Percentiles rank a stretch among this genome's conserved stretches.
These are phyloP conservation scores for Botrytis deweyae DNA, from an alignment of 2,329 filamentous ascomycete genomes.

Conservation along the genomic window DNA sequence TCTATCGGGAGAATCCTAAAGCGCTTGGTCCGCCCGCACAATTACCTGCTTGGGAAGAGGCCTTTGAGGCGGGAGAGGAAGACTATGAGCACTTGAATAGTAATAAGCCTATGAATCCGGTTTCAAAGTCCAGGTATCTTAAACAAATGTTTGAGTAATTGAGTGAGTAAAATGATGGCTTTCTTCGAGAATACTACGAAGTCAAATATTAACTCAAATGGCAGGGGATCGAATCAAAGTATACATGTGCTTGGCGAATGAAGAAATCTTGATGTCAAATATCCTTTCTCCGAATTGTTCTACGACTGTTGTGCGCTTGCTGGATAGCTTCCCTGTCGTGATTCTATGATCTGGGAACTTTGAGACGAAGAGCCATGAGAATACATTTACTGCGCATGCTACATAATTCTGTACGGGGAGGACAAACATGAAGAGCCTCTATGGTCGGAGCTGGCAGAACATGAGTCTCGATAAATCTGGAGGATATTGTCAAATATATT, in stretches of 20 bases:
- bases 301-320: background rate
- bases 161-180: background rate
- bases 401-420: accelerated
- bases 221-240: background rate
- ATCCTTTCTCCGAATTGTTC: background rate
- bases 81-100: conserved; percentile 13
- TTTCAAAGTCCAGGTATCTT: background rate
- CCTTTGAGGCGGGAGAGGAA: background rate
- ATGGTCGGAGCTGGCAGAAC: background rate
- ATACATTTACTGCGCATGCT: background rate
- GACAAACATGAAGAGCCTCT: background rate
- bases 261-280: background rate
- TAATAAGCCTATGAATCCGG: background rate
- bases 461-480: background rate
- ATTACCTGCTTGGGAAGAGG: background rate
- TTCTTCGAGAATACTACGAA: accelerated
- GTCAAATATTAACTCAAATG: background rate
- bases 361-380: background rate
- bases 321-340: background rate
- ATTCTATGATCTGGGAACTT: background rate
- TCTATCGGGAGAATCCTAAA: background rate
- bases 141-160: background rate
- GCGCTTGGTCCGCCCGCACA: background rate
- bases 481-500: background rate
- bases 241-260: background rate